Base-by-base conservation (phyloP, 2,329 filamentous ascomycete genomes). In the Epichloe elymi region DNA sequence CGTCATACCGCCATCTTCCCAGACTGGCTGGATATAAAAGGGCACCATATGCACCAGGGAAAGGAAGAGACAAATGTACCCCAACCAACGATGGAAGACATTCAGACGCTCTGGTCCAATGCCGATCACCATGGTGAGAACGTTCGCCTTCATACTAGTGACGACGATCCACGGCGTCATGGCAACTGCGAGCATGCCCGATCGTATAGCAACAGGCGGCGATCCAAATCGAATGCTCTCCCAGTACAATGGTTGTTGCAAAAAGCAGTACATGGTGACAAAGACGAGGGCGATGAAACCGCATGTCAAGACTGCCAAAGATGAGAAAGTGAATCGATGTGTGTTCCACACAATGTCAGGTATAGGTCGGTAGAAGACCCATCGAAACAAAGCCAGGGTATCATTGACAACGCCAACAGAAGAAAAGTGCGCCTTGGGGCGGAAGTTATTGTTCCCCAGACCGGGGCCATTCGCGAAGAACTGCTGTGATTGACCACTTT, bases 91-190 rank as follows among this genome's bases (percentile, higher is more conserved):
- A 67, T 97, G 91, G 53, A 96, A 77, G 35, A 96, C 90, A 59
- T 95, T 96, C 48, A 97, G 76, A 46, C 91, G 78, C 64, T 97
- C 91, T 38, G 93, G 90, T 3, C 89, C 88, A 57, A 97, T 91
- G 14, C 91, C 91, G 4, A 90, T 95, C 52, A 96, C 68, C 51
- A 90, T 69, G 1, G 86, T 85, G 51, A 97, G 77, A 35, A 95
- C 63, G 62, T 96, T 97, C 15, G 88, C 85, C 67, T 96, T 96
- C 75, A 88, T 94, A 63, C 86, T 88, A 11, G 93, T 82, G 17
- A 84, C 88, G 48, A 95, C 73, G 56, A 96, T 91, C 89, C 90
- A 96, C 1, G 91, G 91, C 44, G 93, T 85, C 75, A 95, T 79
- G 12, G 91, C 87, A 14, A 96, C 84, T 12, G 90, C 83, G 51